Evolutionary conservation across 2,329 filamentous ascomycete species (phyloP).

Genomic region (Aciculosporium take): DNA sequence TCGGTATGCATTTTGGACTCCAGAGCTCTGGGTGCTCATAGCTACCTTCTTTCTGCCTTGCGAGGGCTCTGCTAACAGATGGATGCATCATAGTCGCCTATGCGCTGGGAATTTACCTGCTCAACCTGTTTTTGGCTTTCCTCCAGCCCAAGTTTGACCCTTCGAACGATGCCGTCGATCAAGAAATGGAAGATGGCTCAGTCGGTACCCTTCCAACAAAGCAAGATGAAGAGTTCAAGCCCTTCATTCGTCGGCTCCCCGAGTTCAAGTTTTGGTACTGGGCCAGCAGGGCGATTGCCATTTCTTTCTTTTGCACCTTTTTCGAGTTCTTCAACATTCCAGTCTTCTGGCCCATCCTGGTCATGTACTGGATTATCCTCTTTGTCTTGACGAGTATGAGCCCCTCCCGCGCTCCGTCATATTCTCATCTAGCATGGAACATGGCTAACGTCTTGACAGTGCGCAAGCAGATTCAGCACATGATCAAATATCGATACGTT

Average conservation of each 20-base stretch:
- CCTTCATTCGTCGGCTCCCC: conserved; percentile 87
- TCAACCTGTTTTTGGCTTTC: conserved; percentile 98
- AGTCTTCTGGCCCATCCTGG: conserved; percentile 96
- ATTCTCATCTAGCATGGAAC: background rate
- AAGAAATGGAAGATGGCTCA: conserved; percentile 88
- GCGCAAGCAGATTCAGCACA: conserved; percentile 98
- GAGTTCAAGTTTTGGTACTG: conserved; percentile 99
- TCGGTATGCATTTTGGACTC: conserved; percentile 61
- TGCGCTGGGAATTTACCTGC: conserved; percentile 93
- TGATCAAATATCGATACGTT: conserved; percentile 99
- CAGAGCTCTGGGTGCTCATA: background rate
- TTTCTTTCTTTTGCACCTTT: conserved; percentile 81
- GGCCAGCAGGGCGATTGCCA: conserved; percentile 71
- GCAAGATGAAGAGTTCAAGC: conserved; percentile 92
- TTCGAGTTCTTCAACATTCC: conserved; percentile 91
- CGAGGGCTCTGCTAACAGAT: background rate
- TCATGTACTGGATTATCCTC: conserved; percentile 97
- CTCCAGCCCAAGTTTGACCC: conserved; percentile 97
- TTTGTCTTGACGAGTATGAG: conserved; percentile 91
- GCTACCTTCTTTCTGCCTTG: background rate
- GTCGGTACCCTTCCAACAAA: conserved; percentile 77
- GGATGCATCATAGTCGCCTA: conserved; percentile 62
- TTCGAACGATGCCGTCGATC: conserved; percentile 78
- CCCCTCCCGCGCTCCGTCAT: conserved; percentile 12
- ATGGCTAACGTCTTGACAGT: conserved; percentile 37